Conservation (phyloP, 179 eudicot species). For the Corrigiola litoralis region DNA sequence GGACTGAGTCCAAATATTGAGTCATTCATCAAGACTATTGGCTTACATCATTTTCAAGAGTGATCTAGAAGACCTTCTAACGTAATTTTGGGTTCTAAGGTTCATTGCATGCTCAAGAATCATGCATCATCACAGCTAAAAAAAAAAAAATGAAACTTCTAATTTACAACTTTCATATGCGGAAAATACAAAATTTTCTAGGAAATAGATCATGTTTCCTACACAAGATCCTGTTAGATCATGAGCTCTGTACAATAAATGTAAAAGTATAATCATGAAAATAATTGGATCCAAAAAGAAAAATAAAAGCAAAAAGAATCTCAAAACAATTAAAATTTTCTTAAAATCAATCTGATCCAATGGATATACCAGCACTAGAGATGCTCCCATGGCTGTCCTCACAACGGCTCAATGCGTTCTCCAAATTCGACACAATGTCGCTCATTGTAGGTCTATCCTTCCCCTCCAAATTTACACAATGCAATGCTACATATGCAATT, state of each 20-base stretch:
- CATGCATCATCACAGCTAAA: neutral
- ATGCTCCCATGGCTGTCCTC: constrained; percentile 82
- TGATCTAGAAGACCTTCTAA: constrained; percentile 9
- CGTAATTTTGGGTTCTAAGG: neutral
- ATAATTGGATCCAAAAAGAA: neutral
- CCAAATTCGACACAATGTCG: constrained; percentile 85
- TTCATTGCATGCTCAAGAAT: neutral
- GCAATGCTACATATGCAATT: constrained; percentile 77
- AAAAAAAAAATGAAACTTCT: neutral
- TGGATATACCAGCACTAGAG: constrained; percentile 61
- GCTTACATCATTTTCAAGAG: constrained; percentile 17
- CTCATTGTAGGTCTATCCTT: constrained; percentile 81
- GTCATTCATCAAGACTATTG: neutral
- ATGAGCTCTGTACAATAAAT: constrained; percentile 24
- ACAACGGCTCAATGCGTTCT: constrained; percentile 60
- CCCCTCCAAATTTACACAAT: constrained; percentile 86
- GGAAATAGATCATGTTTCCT: neutral
- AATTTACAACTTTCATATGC: constrained; percentile 2
- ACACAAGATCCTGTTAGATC: constrained; percentile 5
- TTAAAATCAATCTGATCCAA: constrained; percentile 60
- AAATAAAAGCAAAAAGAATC: constrained; percentile 9
- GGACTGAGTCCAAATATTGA: constrained; percentile 8
- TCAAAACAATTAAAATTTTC: constrained; percentile 5
- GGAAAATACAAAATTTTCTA: neutral
- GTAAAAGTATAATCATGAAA: constrained; percentile 15